Conservation (phyloP, 148 eudicot species). For the Arctostaphylos glauca region DNA sequence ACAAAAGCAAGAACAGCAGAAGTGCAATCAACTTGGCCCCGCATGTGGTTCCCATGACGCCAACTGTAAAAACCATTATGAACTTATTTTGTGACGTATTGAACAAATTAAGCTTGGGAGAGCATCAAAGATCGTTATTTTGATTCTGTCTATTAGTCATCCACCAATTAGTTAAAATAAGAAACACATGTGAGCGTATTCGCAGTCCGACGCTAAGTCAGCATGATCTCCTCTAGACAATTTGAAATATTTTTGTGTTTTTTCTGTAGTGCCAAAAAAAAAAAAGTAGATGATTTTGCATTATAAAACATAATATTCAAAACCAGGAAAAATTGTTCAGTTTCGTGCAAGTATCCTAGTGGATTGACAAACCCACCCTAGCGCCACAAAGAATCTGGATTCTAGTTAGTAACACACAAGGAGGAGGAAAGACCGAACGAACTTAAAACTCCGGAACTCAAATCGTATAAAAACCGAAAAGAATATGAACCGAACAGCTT, state of each 20-base stretch:
- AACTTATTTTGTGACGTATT: neutral
- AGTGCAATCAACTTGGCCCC: conserved; percentile 30
- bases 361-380: neutral
- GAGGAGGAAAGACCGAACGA: neutral
- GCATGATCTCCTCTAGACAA: neutral
- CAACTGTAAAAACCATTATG: conserved; percentile 27
- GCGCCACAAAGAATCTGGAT: neutral
- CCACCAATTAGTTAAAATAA: neutral
- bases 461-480: neutral
- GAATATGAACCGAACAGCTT: neutral
- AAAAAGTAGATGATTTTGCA: neutral
- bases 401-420: neutral
- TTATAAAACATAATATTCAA: neutral
- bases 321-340: neutral
- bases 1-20: conserved; percentile 42
- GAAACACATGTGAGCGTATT: neutral
- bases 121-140: neutral
- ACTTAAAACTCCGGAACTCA: neutral
- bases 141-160: neutral
- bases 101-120: neutral
- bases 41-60: conserved; percentile 43
- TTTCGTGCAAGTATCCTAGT: neutral
- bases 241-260: neutral
- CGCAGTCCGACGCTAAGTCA: neutral
- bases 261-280: no score